Base-by-base conservation (phyloP, 768 basidiomycete species). In the Lactifluus subvellereus region DNA sequence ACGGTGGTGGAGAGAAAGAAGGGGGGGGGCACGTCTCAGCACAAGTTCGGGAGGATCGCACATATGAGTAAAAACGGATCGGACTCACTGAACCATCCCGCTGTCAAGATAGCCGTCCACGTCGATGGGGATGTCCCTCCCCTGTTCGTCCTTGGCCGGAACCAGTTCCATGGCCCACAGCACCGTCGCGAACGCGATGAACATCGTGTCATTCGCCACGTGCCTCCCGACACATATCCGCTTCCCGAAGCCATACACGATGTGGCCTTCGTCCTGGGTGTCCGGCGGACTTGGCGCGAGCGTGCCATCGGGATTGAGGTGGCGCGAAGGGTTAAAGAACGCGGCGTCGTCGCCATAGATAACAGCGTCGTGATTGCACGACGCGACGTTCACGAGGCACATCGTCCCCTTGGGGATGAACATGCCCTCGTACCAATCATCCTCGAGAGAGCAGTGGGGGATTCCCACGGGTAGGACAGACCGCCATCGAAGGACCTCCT, bases 321-420 rank as follows among this genome's bases (percentile, higher is more conserved):
- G 68, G 2, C 74, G 63, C n/a, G 64, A 66, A 2, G 73, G 73
- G 37, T 64, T 35, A 60, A 73, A 74, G 22, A 20, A 42, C 27
- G 61, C 45, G 20, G 57, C 69, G 45, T 74, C 70, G 0, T 61
- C 57, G n/a, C 71, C 72, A 53, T 73, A 75, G 3, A 74, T 59
- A 6, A 61, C 66, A 16, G 67, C 53, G 52, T 73, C 71, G 14
- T 61, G 64, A 63, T 73, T 71, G 58, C 65, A 73, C 66, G 72
- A 56, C 67, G 63, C 33, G 27, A 65, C 64, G 47, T 75, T 76
- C 22, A 69, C 70, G 51, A 76, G 62, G 32, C 76, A 68, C 10
- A 74, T 71, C 2, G 75, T 73, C 8, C 74, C 76, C 38, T 69
- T 72, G 0, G 77, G 77, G n/a, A 78, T 75, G 59, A 71, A 66